A percentile compares a stretch with the other conserved stretches of the same genome.
Conservation (phyloP, 1,284 basidiomycete species). For the Paramarasmius palmivorus region DNA sequence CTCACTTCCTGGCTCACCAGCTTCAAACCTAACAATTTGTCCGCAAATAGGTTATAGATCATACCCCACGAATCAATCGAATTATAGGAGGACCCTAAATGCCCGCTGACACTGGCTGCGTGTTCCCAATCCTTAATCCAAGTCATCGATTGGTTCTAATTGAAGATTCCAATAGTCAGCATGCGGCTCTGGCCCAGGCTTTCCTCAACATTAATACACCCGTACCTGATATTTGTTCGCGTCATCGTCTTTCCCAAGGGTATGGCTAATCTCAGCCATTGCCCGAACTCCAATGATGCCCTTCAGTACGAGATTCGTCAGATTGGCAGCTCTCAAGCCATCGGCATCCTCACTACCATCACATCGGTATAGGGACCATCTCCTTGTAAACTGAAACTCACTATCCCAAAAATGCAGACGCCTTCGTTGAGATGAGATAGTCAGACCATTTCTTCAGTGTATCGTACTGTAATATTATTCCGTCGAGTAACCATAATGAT, state of each 20-base stretch:
- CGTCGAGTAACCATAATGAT: not conserved
- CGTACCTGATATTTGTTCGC: not conserved
- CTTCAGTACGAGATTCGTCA: constrained; percentile 13
- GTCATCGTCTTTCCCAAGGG: not conserved
- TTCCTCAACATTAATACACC: too few species aligned
- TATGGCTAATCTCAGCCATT: constrained; percentile 8
- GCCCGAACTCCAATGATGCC: constrained; percentile 13
- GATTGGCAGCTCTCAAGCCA: constrained; percentile 5
- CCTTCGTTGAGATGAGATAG: not conserved
- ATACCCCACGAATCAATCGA: not conserved
- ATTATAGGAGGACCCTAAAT: not conserved
- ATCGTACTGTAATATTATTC: not conserved
- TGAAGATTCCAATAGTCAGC: not conserved
- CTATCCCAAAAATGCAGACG: not conserved
- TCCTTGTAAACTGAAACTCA: not conserved
- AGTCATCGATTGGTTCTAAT: not conserved
- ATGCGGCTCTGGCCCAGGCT: too few species aligned
- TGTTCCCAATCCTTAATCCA: not conserved
- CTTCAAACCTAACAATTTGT: not conserved
- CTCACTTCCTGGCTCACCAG: not conserved
- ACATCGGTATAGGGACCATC: not conserved
- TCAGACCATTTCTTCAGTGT: constrained; percentile 20
- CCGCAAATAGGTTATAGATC: not conserved
- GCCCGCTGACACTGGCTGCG: not conserved
- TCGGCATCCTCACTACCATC: not conserved